These are phyloP conservation scores for Puccinia hordei DNA, from an alignment of 1,284 basidiomycete genomes.

Conservation along the genomic window DNA sequence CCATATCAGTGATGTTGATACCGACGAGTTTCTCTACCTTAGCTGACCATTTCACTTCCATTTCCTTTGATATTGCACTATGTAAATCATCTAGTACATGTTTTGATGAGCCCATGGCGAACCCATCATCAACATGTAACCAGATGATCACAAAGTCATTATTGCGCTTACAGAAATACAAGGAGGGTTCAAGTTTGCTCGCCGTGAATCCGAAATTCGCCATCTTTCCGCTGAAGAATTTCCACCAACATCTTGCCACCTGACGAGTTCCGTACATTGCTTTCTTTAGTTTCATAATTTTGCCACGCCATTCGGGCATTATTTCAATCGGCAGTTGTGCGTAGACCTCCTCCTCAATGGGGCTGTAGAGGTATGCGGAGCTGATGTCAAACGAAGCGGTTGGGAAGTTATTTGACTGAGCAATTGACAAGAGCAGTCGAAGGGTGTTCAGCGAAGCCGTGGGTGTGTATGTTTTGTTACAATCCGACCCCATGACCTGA, in stretches of 20 bases:
- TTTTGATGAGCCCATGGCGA: background rate
- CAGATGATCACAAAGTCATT: background rate
- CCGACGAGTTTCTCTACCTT: background rate
- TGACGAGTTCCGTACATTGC: constrained; percentile 24
- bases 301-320: too few relatives aligned
- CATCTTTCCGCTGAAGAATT: constrained; percentile 24
- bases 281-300: background rate
- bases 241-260: constrained; percentile 25
- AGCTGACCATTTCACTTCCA: constrained; percentile 7
- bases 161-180: background rate
- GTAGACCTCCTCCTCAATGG: too few relatives aligned
- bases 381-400: background rate
- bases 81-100: background rate
- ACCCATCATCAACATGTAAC: background rate
- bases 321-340: too few relatives aligned
- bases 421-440: background rate
- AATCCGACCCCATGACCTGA: background rate
- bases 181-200: background rate
- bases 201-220: background rate
- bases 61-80: background rate
- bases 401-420: background rate
- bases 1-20: background rate
- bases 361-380: background rate
- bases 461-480: constrained; percentile 15
- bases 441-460: background rate